Evolutionary conservation across 306 rosid species (phyloP).

Genomic region (Senna siamea): DNA sequence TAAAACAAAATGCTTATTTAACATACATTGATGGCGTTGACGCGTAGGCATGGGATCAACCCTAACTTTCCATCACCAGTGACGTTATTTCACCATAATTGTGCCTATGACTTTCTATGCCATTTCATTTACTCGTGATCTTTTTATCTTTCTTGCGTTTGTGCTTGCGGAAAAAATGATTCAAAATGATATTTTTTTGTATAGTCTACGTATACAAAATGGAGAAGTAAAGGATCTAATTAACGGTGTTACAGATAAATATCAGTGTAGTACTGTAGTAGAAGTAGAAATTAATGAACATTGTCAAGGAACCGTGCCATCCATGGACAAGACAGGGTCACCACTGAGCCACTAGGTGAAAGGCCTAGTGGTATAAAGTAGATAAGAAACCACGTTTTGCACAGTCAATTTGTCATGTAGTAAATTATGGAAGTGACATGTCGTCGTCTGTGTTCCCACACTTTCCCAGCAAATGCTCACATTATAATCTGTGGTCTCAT

Average conservation of each 20-base stretch:
- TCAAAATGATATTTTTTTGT: too few species aligned
- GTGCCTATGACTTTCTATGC: slow-evolving; percentile 16
- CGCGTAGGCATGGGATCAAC: not conserved
- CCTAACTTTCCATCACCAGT: not conserved
- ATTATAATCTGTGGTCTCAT: not conserved
- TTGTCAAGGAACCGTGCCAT: not conserved
- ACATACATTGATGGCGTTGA: slow-evolving; percentile 35
- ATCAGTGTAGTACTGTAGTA: slow-evolving; percentile 12
- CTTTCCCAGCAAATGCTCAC: not conserved
- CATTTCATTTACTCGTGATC: too few species aligned
- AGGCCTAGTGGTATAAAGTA: not conserved
- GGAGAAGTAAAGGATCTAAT: too few species aligned
- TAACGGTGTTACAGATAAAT: not conserved
- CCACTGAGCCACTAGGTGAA: not conserved
- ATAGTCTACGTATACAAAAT: too few species aligned
- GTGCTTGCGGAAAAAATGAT: too few species aligned
- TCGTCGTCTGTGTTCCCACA: slow-evolving; percentile 13
- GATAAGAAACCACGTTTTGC: not conserved
- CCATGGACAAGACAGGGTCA: not conserved
- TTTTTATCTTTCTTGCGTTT: too few species aligned
- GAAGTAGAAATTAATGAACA: not conserved
- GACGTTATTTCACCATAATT: slow-evolving; percentile 10
- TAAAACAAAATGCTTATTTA: not conserved
- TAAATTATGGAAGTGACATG: slow-evolving; percentile 34
- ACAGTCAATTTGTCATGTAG: not conserved